These are phyloP conservation scores for Pyrenochaeta sp. DNA, from an alignment of 2,329 filamentous ascomycete species.

Conservation along the genomic window DNA sequence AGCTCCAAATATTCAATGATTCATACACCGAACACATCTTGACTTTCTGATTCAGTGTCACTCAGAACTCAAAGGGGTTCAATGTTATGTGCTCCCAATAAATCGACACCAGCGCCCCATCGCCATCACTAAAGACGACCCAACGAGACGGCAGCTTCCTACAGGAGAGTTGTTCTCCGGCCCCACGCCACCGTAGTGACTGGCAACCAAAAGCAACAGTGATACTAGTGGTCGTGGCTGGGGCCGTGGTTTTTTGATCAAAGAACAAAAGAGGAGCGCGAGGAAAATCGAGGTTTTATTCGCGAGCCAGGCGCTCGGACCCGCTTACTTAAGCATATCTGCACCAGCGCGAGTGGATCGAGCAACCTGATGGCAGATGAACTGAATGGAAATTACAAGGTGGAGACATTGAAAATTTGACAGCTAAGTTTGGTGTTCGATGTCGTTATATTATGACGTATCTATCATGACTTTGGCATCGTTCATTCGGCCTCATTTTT, in stretches of 20 bases:
- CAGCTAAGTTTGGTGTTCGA: conserved; percentile 2
- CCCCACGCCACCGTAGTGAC: conserved; percentile 66
- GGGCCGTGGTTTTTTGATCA: conserved; percentile 67
- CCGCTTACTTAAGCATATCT: not conserved
- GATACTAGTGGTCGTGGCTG: conserved; percentile 73
- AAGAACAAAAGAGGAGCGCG: conserved; percentile 52
- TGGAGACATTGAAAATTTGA: not conserved
- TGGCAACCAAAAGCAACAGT: conserved; percentile 71
- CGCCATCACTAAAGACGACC: conserved; percentile 75
- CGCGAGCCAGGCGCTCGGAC: not conserved
- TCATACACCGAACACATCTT: not conserved
- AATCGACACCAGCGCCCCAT: conserved; percentile 74
- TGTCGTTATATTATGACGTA: conserved; percentile 10
- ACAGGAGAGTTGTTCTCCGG: conserved; percentile 66
- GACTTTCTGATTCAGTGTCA: no score
- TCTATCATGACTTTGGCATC: conserved; percentile 1
- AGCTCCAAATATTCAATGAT: conserved; percentile 3
- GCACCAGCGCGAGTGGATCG: not conserved
- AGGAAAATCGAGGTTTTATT: conserved; percentile 33
- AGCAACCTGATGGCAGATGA: not conserved
- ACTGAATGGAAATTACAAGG: not conserved
- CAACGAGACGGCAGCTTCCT: conserved; percentile 75
- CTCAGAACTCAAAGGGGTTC: no score
- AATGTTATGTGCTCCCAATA: conserved; percentile 66
- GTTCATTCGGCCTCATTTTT: not conserved